Base-by-base conservation (phyloP, 129 eudicot genomes). In the Silybum marianum region DNA sequence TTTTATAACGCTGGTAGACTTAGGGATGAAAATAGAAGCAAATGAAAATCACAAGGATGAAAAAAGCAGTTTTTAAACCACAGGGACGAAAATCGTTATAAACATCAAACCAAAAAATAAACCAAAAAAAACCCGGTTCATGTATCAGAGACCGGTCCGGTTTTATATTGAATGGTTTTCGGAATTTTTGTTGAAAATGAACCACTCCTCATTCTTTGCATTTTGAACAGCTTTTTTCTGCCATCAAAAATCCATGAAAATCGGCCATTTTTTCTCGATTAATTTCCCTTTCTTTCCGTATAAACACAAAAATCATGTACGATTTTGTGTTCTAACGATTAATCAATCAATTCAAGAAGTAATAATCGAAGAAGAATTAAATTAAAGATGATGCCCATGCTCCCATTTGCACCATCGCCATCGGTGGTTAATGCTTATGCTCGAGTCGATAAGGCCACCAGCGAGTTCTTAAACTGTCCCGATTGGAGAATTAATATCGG, bases 381-480 rank as follows among this genome's bases (percentile, higher is more conserved):
- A 32, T 32, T 32, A 44, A 82, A 83, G 82, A 83, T 83, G 86
- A 83, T 83, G 42, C 79, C 79, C 6, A 75, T 75, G 79, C 79
- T 75, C 58, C 82, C 90, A 36, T 83, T 93, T 70, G 60, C 87
- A 13, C 90, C 94, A 22, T 81, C 89, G 6, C 65, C 97, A 8
- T 86, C 95, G 3, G 63, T 89, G 11, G 74, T 82, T 66, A 81
- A 93, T 28, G 97, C 95, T 60, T 79, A 88, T 24, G 86, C 88
- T 73, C 85, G 95, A 10, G 99, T 96, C 12, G 97, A 96, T 73
- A 96, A 96, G 86, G 98, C 99, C 16, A 96, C 99, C 3, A 96
- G 99, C 87, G 95, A 96, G 75, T 91, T 93, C 81, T 85, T 96
- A 25, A 90, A 74, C 34, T 90, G 88, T 30, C 98, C 99, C 30